Base-by-base conservation (phyloP, 1,139 yeast species). In the Pichia sp. region DNA sequence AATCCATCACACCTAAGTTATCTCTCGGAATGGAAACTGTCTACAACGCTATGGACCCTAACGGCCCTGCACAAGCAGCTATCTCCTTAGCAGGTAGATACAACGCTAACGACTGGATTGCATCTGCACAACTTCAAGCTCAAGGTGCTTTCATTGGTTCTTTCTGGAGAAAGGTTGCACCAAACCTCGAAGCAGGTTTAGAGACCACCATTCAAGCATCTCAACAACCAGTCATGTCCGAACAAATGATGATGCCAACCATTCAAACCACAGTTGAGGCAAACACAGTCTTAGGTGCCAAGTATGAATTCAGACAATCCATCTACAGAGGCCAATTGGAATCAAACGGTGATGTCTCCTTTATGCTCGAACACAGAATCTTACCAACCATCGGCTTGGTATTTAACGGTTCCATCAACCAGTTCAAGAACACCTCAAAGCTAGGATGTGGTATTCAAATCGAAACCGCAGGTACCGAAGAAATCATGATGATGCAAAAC, bases 221-320 rank as follows among this genome's bases (percentile, higher is more conserved):
- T 46, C 74, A 84, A 63, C 75, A 73, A 55, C 94, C 91, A 55
- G 72, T 83, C 48, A 74, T 82, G 49, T 93, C 84, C 60, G 81
- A 86, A 46, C 28, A 35, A n/a, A 52, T 65, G 61, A 59, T 85
- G 67, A 77, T 84, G 40, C 85, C 93, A 45, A 77, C 85, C 48
- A 71, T 72, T 54, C 83, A 80, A 62, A 88, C 94, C 31, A 77
- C 80, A 35, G 71, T 86, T 42, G 96, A 88, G 59, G 97, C 95
- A 55, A 74, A 75, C 52, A 88, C 99, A 53, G 84, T 96, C 46
- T 62, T 91, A 41, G 98, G 96, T 64, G 96, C 96, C 55, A 91
- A 88, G 67, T 91, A 91, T 65, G 98, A 91, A 67, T 93, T 87
- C 74, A 87, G 96, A 67, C 94, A 87, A 65, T 81, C 94, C 43